These are phyloP conservation scores for Leucoagaricus sp. DNA, from an alignment of 1,284 basidiomycete genomes.

Conservation along the genomic window DNA sequence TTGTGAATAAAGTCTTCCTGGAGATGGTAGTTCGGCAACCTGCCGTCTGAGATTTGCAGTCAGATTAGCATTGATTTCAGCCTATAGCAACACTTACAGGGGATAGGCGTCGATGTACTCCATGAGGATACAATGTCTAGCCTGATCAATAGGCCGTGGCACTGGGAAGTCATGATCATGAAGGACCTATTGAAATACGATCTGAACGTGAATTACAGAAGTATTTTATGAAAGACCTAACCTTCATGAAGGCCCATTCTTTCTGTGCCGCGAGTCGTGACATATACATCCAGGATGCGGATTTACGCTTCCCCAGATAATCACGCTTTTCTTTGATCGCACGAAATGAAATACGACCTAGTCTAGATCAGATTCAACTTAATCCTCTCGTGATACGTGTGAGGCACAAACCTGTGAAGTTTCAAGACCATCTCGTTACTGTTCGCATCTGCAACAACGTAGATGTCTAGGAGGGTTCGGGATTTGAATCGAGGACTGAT, in stretches of 20 bases:
- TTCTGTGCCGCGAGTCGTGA: constrained; percentile 94
- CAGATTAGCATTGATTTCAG: constrained; percentile 11
- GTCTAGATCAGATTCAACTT: constrained; percentile 44
- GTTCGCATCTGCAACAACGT: constrained; percentile 85
- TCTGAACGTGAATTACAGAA: too few relatives aligned
- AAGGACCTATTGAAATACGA: constrained; percentile 66
- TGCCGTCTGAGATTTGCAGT: constrained; percentile 66
- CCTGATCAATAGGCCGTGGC: constrained; percentile 91
- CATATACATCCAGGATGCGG: constrained; percentile 99
- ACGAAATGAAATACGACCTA: constrained; percentile 95
- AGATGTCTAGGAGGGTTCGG: constrained; percentile 67
- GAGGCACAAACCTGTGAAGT: constrained; percentile 72
- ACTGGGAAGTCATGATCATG: constrained; percentile 94
- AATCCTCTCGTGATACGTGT: constrained; percentile 1
- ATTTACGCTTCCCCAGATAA: constrained; percentile 94
- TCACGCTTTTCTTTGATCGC: constrained; percentile 97
- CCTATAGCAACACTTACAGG: constrained; percentile 55
- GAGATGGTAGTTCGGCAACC: constrained; percentile 80
- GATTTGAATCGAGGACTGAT: background rate
- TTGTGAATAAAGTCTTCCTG: constrained; percentile 87
- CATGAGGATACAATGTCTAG: constrained; percentile 95
- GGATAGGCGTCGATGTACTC: constrained; percentile 94
- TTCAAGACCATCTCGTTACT: constrained; percentile 90
- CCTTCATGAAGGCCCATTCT: constrained; percentile 99
- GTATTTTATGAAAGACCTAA: too few relatives aligned